Base-by-base conservation (phyloP, 192 early-diverging fungal species). In the Thoreauomyces humboldtii region DNA sequence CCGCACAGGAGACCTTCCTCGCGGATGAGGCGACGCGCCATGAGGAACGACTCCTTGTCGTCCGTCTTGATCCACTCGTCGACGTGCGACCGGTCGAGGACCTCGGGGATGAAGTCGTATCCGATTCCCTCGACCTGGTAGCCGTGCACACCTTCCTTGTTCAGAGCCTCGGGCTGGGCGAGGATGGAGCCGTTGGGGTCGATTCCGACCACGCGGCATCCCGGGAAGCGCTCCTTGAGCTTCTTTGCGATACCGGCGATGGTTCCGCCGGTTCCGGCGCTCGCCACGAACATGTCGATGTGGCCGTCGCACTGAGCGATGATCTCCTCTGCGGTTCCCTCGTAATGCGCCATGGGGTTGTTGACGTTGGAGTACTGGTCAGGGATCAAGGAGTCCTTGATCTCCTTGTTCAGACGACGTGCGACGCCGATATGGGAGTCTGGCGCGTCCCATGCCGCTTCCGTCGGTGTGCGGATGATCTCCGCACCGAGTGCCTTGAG, bases 101-200 rank as follows among this genome's bases (percentile, higher is more conserved):
- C 91, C 62, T 95, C 84, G 28, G 97, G 97, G 67, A 99, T 85
- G 76, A 99, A 99, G 78, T 99, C 97, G 73, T 99, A 98, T 36
- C 97, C 95, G 52, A 99, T 98, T 62, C 97, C 97, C 81, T 99
- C 97, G 45, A 98, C 93, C 82, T 92, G 86, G 83, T 97, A 95
- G 35, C 77, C 63, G 50, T 82, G 80, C 12, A 77, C 50, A 17
- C 82, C 81, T 38, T 81, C 77, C 2, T 69, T 69, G 81, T 96
- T 96, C 46, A 96, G 82, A 17, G 73, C 63, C 32, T 92, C 91
- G 32, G 93, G 93, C 42, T 84, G 79, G 22, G 97, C 97, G 50
- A 99, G 81, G 69, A 98, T 93, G 14, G 96, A 98, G 29, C 94
- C 94, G 52, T 88, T 73, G 22, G 96, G 97, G 73, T 99, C 97